Evolutionary conservation across 768 basidiomycete genomes (phyloP), one percentile per base, ranked within the genome.

Genomic region (Phylloporus sp.): DNA sequence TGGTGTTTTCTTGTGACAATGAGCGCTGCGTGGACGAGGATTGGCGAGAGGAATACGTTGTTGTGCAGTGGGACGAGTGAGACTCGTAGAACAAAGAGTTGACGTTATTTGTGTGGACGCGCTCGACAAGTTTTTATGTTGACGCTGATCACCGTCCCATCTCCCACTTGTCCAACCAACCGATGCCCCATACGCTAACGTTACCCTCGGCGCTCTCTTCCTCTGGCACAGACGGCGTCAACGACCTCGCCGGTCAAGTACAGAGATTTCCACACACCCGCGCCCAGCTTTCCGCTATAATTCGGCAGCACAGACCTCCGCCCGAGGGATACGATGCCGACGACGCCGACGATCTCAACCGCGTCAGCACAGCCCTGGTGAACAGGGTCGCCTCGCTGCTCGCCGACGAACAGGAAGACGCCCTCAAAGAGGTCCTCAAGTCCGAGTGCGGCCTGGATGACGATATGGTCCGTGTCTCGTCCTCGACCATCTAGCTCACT

Each of bases 1-100:
- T 95, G 71, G 74, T 98, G 9, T 95, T 93, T 67, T 87, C 87
- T 1, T 97, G 95, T 59, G 77, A 77, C 57, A 75, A 75, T 37
- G 90, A 95, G 63, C 96, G 93, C 62, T 81, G 79, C 58, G 44
- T 69, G 43, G 69, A 66, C 35, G 72, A 68, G 20, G 70, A 66
- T 21, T 91, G 88, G 88, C 73, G 74, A 42, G 90, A 91, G 59
- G 90, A 91, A 64, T 50, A 71, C 31, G 89, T 90, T 7, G 64
- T 85, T 7, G 75, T 86, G 24, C 87, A 91, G 59, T 86, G 85
- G 80, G 88, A 89, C 56, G 74, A 76, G 36, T 84, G 58, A 70
- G 28, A 36, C 35, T 8, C 15, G 9, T 33, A 50, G 21, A 44
- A 38, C 22, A 24, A 17, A 29, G 32, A 38, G 42, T 40, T 61